Evolutionary conservation across 768 basidiomycete genomes (phyloP).

Genomic region (Cyathus striatus): DNA sequence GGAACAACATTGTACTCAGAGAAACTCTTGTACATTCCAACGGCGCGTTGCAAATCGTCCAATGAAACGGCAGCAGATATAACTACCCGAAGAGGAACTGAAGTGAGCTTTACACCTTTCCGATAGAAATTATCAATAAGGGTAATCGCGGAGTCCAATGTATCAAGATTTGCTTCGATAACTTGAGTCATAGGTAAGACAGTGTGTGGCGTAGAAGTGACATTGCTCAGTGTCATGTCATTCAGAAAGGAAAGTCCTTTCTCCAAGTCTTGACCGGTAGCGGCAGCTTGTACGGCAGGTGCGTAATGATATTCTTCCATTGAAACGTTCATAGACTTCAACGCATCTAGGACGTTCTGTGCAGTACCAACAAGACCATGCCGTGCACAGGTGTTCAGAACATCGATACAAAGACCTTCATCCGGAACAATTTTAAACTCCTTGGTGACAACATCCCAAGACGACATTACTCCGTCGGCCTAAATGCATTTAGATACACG

Average conservation of each 20-base stretch:
- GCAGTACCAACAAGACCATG: slow-evolving; percentile 69
- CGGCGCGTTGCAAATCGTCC: slow-evolving; percentile 68
- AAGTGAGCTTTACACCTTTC: slow-evolving; percentile 44
- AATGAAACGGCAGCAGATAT: slow-evolving; percentile 56
- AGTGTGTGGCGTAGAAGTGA: too few species aligned
- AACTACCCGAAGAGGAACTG: slow-evolving; percentile 58
- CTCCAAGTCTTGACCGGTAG: slow-evolving; percentile 51
- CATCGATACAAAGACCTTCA: slow-evolving; percentile 67
- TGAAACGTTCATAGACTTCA: slow-evolving; percentile 42
- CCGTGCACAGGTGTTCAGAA: slow-evolving; percentile 71
- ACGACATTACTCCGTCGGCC: slow-evolving; percentile 60
- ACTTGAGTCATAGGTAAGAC: slow-evolving; percentile 45
- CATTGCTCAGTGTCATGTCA: too few species aligned
- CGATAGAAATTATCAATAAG: slow-evolving; percentile 59
- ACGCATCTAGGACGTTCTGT: slow-evolving; percentile 52
- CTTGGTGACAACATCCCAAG: slow-evolving; percentile 58
- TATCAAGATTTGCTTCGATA: slow-evolving; percentile 42
- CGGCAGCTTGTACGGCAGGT: slow-evolving; percentile 71
- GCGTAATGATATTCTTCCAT: slow-evolving; percentile 74
- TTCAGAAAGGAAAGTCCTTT: too few species aligned
- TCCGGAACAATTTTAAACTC: slow-evolving; percentile 54
- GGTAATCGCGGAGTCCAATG: slow-evolving; percentile 61
- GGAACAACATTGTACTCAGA: slow-evolving; percentile 51
- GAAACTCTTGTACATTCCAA: slow-evolving; percentile 70
- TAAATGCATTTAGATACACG: slow-evolving; percentile 19